Percentiles rank a stretch among this genome's conserved stretches.
phyloP scores from a whole-genome alignment of 139 green algal species.

The Coccomyxa sp. region DNA sequence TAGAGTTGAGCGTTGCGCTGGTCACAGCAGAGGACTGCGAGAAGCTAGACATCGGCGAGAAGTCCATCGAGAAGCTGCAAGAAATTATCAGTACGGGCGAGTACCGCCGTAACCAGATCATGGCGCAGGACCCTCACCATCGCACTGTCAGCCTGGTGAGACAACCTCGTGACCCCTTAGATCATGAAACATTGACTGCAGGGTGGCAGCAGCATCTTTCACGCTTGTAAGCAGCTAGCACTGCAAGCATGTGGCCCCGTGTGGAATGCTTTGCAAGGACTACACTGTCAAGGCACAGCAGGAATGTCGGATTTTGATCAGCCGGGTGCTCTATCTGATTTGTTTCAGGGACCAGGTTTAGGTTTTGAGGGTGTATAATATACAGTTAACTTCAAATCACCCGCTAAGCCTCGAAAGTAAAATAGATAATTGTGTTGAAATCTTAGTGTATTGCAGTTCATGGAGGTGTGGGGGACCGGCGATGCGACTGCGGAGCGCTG shows the following conservation, averaged over 20 bases:
- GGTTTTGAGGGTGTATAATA: no score
- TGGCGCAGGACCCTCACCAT: neutral
- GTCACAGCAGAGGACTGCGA: neutral
- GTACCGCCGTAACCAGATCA: neutral
- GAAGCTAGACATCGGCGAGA: neutral
- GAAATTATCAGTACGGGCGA: neutral
- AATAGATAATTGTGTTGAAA: neutral
- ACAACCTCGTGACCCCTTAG: neutral
- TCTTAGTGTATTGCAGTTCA: constrained; percentile 8
- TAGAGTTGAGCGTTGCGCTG: neutral
- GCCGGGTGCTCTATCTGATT: no score
- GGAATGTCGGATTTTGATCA: no score
- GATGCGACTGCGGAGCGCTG: constrained; percentile 9
- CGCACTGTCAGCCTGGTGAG: neutral
- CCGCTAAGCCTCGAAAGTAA: no score
- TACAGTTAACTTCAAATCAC: no score
- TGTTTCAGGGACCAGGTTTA: no score
- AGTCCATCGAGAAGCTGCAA: neutral
- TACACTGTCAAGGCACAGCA: no score
- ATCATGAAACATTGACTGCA: no score
- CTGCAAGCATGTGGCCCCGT: no score
- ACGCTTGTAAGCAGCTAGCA: no score
- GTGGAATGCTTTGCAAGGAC: no score
- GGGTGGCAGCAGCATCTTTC: no score
- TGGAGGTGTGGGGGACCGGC: constrained; percentile 24